Conservation (phyloP, 1,284 basidiomycete species). For the Sphagnurus paluster region DNA sequence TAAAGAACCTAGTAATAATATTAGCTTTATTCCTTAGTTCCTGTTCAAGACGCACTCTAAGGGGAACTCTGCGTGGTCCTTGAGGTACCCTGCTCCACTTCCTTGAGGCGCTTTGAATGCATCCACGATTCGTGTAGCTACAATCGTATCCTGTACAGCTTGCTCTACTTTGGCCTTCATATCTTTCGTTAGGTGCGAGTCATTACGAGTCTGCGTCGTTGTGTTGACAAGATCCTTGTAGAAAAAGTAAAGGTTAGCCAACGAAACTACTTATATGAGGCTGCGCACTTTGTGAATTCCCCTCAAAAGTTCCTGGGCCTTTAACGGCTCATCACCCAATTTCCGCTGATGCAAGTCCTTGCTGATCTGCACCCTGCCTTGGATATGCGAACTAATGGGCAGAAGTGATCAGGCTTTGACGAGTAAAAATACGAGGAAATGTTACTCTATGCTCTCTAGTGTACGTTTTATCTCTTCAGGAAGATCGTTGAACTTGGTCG, state of each 20-base stretch:
- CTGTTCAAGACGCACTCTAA: constrained; percentile 56
- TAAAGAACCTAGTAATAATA: constrained; percentile 59
- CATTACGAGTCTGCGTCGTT: constrained; percentile 64
- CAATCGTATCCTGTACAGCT: constrained; percentile 74
- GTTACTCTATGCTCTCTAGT: constrained; percentile 75
- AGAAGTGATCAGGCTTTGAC: constrained; percentile 10
- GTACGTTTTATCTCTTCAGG: constrained; percentile 66
- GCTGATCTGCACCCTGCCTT: constrained; percentile 74
- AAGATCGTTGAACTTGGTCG: constrained; percentile 83
- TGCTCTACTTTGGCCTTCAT: constrained; percentile 73
- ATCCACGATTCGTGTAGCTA: constrained; percentile 71
- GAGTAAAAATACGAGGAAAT: constrained; percentile 11
- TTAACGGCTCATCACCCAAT: constrained; percentile 71
- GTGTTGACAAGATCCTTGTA: constrained; percentile 62
- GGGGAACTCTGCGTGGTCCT: constrained; percentile 79
- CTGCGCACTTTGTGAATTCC: constrained; percentile 58
- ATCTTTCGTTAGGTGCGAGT: constrained; percentile 65
- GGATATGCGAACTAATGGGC: constrained; percentile 70
- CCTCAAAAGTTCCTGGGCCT: constrained; percentile 68
- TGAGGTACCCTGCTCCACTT: constrained; percentile 64
- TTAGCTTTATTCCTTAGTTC: constrained; percentile 1
- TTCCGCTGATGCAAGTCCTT: constrained; percentile 76
- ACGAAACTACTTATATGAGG: background rate
- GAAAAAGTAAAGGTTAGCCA: constrained; percentile 3
- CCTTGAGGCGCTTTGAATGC: constrained; percentile 69